Conservation (phyloP, 139 green algal genomes). For the Volvox africanus region DNA sequence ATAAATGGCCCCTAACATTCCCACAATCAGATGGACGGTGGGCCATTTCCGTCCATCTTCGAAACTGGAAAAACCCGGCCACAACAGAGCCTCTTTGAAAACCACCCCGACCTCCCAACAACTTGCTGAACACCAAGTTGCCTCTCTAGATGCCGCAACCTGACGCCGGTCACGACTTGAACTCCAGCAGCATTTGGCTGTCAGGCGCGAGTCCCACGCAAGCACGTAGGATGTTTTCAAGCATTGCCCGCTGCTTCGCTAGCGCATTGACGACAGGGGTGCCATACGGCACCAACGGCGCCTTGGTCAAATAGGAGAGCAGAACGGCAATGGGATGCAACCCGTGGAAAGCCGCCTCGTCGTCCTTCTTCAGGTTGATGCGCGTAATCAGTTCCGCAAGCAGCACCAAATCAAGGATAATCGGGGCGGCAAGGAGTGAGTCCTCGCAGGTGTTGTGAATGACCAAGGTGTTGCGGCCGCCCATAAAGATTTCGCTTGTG, state of each 20-base stretch:
- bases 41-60: no score
- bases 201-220: slow-evolving; percentile 96
- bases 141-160: no score
- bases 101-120: background rate
- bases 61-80: background rate
- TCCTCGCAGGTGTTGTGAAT: slow-evolving; percentile 99
- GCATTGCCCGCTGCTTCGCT: slow-evolving; percentile 95
- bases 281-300: slow-evolving; percentile 87
- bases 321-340: slow-evolving; percentile 96
- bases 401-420: slow-evolving; percentile 98
- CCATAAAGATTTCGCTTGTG: slow-evolving; percentile 96
- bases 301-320: slow-evolving; percentile 97
- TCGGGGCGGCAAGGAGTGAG: slow-evolving; percentile 95
- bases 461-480: slow-evolving; percentile 96
- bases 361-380: slow-evolving; percentile 90
- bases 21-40: no score
- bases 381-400: slow-evolving; percentile 95
- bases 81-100: background rate
- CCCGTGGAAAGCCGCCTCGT: slow-evolving; percentile 78
- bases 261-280: slow-evolving; percentile 98
- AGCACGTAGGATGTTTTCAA: slow-evolving; percentile 98
- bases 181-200: slow-evolving; percentile 97
- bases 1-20: no score
- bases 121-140: no score
- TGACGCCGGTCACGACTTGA: slow-evolving; percentile 68